Percentiles rank a stretch among this genome's conserved stretches.
Evolutionary conservation across 2,329 filamentous ascomycete species (phyloP).

Genomic region (Lasiodiplodia hormozganensis): DNA sequence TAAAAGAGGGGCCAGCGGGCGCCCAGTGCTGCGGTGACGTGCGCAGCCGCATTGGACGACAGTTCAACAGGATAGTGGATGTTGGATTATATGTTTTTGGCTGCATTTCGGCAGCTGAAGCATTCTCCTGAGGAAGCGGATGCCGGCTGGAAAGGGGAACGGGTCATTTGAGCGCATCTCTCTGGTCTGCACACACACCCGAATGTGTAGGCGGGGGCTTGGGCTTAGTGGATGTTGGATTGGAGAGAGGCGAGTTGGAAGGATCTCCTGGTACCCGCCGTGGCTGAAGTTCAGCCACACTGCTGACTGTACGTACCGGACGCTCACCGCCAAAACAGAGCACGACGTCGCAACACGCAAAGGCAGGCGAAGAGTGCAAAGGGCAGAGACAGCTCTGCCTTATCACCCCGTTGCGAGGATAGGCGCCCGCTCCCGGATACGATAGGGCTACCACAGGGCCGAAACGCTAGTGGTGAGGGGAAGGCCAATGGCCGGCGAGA

Average conservation of each 20-base stretch:
- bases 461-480: constrained; percentile 6
- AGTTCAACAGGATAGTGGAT: not conserved
- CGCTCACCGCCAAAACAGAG: constrained; percentile 6
- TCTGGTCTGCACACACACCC: not conserved
- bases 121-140: not conserved
- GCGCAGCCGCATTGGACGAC: not conserved
- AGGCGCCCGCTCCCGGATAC: constrained; percentile 7
- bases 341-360: not conserved
- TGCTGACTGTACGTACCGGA: constrained; percentile 8
- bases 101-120: not conserved
- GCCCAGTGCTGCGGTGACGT: not conserved
- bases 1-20: not conserved
- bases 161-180: not conserved
- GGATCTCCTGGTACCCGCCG: not conserved
- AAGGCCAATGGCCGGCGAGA: constrained; percentile 8
- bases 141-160: not conserved
- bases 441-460: constrained; percentile 16
- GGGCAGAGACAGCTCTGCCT: not conserved
- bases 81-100: not conserved
- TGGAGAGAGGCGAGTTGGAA: not conserved
- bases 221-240: not conserved
- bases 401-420: constrained; percentile 5
- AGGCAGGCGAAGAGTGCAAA: not conserved
- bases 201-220: not conserved
- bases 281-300: constrained; percentile 7